Evolutionary conservation across 164 flowering plant genomes (phyloP).

Genomic region (Pachysandra terminalis): DNA sequence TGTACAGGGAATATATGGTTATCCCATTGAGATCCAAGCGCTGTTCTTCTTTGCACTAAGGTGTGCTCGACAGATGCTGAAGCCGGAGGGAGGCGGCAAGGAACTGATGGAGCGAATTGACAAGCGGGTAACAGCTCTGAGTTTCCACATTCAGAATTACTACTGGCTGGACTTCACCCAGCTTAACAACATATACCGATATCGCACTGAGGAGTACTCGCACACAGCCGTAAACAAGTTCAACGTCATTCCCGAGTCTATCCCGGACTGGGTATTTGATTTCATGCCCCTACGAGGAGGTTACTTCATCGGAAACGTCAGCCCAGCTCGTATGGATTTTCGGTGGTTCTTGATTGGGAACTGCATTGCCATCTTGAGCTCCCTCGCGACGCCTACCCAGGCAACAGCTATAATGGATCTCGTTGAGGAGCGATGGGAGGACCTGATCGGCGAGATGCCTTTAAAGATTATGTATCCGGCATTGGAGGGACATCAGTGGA

Average conservation of each 20-base stretch:
- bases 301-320: too few relatives aligned
- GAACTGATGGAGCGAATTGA: conserved; percentile 33
- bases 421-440: conserved; percentile 41
- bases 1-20: too few relatives aligned
- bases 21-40: conserved; percentile 44
- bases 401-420: conserved; percentile 39
- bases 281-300: too few relatives aligned
- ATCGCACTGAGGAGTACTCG: too few relatives aligned
- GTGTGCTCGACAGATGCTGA: conserved; percentile 37
- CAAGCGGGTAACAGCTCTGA: conserved; percentile 22
- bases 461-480: conserved; percentile 36
- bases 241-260: too few relatives aligned
- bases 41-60: conserved; percentile 39
- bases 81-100: conserved; percentile 28
- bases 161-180: too few relatives aligned
- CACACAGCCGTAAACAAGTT: too few relatives aligned
- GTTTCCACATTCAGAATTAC: too few relatives aligned
- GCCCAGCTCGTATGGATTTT: too few relatives aligned
- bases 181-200: too few relatives aligned
- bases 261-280: too few relatives aligned
- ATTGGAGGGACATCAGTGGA: conserved; percentile 31
- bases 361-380: conserved; percentile 43
- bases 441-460: conserved; percentile 41
- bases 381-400: conserved; percentile 31
- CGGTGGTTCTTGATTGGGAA: too few relatives aligned